Evolutionary conservation across 1,139 yeast genomes (phyloP), one percentile per base, ranked within the genome.

Genomic region (Geotrichum siamense): DNA sequence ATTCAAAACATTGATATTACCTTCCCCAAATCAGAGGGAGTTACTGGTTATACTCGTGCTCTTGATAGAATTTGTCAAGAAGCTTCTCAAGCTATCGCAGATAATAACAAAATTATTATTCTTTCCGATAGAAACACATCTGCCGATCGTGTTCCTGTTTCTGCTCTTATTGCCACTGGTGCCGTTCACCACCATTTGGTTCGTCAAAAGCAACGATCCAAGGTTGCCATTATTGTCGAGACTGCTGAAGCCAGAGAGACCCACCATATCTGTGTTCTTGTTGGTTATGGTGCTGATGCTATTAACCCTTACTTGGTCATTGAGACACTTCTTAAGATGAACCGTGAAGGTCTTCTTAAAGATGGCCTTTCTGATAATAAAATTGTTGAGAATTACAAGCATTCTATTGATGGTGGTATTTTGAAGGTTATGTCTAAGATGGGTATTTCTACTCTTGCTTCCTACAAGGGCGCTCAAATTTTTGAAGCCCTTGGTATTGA

Each of bases 181-280:
- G 93, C 97, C 29, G 94, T 91, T 46, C 98, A 91, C 67, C 97
- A 91, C 65, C 95, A 87, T 64, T 74, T 91, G 64, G 96, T 91
- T 51, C 78, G 95, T 66, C 94, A 87, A 64, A 91, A 89, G 70
- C 94, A 85, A 65, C 87, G 98, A 67, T 84, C 97, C 30, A 85
- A 86, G 64, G 96, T 89, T 51, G 97, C 97, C 3, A 67, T 91
- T 53, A 70, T 91, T 51, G 74, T 89, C 51, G 96, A 91, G 69
- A 81, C 97, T 38, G 96, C 94, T 43, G 98, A 91, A 67, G 97
- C 97, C 16, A 82, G 95, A 64, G 98, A 91, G 66, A 94, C 89
- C 38, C 98, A 91, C 64, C 97, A 91, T 67, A 78, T 87, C 64
- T 86, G 96, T 71, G 89, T 89, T 56, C 73, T 91, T 56, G 78